Conservation (phyloP, 2,329 filamentous ascomycete genomes). For the Ophiostoma ips region DNA sequence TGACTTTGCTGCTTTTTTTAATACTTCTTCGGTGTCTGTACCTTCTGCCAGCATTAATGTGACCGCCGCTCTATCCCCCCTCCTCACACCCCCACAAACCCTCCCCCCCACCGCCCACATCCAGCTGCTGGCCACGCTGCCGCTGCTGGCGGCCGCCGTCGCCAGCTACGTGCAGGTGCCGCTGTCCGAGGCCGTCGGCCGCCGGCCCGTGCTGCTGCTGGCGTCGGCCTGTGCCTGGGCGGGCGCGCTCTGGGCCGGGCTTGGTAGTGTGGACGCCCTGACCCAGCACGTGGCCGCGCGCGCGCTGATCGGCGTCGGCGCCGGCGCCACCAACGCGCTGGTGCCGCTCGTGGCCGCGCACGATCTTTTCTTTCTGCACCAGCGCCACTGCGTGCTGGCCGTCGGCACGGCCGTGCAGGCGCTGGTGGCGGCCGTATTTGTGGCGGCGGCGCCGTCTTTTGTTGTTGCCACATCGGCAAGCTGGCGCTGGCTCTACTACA, state of each 20-base stretch:
- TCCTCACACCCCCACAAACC: too few species aligned
- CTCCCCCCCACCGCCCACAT: constrained; percentile 18
- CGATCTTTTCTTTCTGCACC: constrained; percentile 26
- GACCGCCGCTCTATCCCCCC: neutral
- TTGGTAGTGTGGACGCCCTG: neutral
- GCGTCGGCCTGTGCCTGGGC: constrained; percentile 21
- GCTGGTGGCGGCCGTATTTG: constrained; percentile 19
- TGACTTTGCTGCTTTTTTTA: constrained; percentile 11
- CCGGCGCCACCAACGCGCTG: constrained; percentile 23
- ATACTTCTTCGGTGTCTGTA: neutral
- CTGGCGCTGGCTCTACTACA: constrained; percentile 25
- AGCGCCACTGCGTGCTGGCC: constrained; percentile 23
- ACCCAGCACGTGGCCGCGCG: constrained; percentile 21
- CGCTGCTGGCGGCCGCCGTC: constrained; percentile 23
- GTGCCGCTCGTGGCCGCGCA: constrained; percentile 24
- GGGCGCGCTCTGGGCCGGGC: constrained; percentile 24
- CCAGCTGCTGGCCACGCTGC: constrained; percentile 21
- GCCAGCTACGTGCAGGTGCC: constrained; percentile 25
- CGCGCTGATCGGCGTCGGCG: constrained; percentile 23
- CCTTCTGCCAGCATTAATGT: neutral
- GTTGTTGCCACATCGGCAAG: constrained; percentile 16
- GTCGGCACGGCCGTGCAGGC: constrained; percentile 19
- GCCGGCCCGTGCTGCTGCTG: constrained; percentile 23
- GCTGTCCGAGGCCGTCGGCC: constrained; percentile 24
- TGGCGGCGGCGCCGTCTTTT: constrained; percentile 19